These are phyloP conservation scores for Astrothelium macrocarpum DNA, from an alignment of 495 filamentous ascomycete species.

Conservation along the genomic window DNA sequence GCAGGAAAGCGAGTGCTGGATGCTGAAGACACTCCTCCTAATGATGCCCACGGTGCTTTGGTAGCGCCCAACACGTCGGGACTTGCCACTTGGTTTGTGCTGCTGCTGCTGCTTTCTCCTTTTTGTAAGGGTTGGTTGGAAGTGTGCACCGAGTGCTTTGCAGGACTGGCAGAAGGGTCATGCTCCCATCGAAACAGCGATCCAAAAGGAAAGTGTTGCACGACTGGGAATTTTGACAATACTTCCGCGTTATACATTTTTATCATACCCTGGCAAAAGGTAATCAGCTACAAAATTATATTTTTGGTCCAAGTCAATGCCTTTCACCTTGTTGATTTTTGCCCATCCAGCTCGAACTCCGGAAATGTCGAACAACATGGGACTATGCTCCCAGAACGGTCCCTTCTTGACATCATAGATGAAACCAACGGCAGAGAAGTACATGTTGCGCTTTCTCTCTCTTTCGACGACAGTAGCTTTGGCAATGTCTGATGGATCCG, in stretches of 20 bases:
- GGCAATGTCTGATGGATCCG: constrained; percentile 57
- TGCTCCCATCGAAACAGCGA: constrained; percentile 74
- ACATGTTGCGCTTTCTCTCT: constrained; percentile 69
- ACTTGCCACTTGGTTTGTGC: constrained; percentile 16
- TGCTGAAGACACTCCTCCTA: background rate
- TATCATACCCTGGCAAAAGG: constrained; percentile 49
- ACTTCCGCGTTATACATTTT: constrained; percentile 68
- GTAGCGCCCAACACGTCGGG: constrained; percentile 23
- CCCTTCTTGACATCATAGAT: constrained; percentile 97
- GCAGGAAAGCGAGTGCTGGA: constrained; percentile 1
- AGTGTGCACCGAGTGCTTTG: constrained; percentile 45
- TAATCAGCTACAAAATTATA: background rate
- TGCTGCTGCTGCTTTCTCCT: background rate
- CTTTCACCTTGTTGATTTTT: constrained; percentile 85
- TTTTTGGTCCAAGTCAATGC: background rate
- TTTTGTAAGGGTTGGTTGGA: constrained; percentile 41
- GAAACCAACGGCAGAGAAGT: constrained; percentile 97
- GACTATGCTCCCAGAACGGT: constrained; percentile 97
- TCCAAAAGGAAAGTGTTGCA: constrained; percentile 66
- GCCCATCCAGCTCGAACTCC: constrained; percentile 87
- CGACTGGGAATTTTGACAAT: constrained; percentile 59
- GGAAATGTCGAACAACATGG: constrained; percentile 88
- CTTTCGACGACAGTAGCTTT: constrained; percentile 56
- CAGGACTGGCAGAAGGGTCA: constrained; percentile 50
- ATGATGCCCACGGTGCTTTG: constrained; percentile 25